Percentiles rank a stretch among this genome's conserved stretches.
phyloP scores from a whole-genome alignment of 2,329 filamentous ascomycete genomes.

The Arthrinium phaeospermum region DNA sequence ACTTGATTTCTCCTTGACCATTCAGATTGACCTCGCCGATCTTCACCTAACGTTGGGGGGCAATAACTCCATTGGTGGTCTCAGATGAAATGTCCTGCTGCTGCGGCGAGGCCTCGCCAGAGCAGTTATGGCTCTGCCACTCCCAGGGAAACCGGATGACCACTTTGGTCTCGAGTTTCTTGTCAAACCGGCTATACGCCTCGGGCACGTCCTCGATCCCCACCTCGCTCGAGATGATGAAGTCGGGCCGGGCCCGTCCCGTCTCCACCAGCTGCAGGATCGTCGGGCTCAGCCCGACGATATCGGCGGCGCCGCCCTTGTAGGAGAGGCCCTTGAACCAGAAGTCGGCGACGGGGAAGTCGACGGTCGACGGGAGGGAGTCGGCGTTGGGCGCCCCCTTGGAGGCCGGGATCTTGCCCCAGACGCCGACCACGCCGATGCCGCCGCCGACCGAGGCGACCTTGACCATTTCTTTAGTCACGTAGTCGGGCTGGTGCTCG shows the following conservation, averaged over 20 bases:
- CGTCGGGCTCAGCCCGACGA: constrained; percentile 23
- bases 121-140: background rate
- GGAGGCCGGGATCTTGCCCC: too few species aligned
- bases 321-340: constrained; percentile 28
- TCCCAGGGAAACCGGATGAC: constrained; percentile 17
- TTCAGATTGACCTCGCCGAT: background rate
- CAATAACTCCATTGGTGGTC: background rate
- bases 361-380: too few species aligned
- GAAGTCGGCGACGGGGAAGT: constrained; percentile 24
- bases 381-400: too few species aligned
- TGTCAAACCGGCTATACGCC: constrained; percentile 34
- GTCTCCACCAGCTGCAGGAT: constrained; percentile 34
- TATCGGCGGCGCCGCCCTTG: constrained; percentile 48
- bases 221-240: constrained; percentile 35
- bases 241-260: constrained; percentile 35
- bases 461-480: too few species aligned
- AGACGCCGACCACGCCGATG: too few species aligned
- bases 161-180: constrained; percentile 36
- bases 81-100: background rate
- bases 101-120: too few species aligned
- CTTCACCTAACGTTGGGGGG: background rate
- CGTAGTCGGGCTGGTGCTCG: too few species aligned
- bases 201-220: constrained; percentile 38
- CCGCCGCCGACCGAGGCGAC: too few species aligned
- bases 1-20: background rate